phyloP scores from a whole-genome alignment of 148 eudicot species.

The Rhododendron ovatum region DNA sequence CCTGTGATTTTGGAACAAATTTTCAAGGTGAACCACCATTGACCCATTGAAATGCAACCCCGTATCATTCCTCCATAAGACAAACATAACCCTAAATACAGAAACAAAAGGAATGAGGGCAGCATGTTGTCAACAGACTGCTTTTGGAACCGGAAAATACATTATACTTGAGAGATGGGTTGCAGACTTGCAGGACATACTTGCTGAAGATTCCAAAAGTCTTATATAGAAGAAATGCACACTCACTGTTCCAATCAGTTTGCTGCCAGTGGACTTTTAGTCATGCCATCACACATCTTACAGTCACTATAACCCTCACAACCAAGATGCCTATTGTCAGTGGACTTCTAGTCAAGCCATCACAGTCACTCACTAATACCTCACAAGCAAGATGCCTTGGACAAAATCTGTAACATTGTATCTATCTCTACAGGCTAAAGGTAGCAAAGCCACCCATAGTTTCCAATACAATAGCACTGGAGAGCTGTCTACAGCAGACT shows the following conservation, averaged over 20 bases:
- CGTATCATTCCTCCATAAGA: neutral
- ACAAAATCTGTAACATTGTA: neutral
- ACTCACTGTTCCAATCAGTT: neutral
- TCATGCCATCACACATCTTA: neutral
- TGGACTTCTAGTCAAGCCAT: neutral
- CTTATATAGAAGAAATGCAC: neutral
- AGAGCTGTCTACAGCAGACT: neutral
- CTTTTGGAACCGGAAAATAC: neutral
- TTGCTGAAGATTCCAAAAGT: neutral
- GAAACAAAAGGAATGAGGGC: neutral
- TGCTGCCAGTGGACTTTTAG: neutral
- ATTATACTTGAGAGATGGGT: neutral
- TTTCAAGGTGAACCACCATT: neutral
- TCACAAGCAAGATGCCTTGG: neutral
- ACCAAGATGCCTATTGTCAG: neutral
- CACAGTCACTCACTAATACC: neutral
- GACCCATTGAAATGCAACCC: neutral
- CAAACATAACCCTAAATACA: neutral
- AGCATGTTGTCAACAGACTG: neutral
- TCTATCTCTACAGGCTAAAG: neutral
- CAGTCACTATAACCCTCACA: neutral
- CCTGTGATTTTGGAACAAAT: neutral
- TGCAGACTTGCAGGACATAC: neutral
- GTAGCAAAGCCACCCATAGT: neutral
- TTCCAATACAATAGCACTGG: neutral